Evolutionary conservation across 768 basidiomycete genomes (phyloP), one percentile per base, ranked within the genome.

Genomic region (Naganishia friedmannii): DNA sequence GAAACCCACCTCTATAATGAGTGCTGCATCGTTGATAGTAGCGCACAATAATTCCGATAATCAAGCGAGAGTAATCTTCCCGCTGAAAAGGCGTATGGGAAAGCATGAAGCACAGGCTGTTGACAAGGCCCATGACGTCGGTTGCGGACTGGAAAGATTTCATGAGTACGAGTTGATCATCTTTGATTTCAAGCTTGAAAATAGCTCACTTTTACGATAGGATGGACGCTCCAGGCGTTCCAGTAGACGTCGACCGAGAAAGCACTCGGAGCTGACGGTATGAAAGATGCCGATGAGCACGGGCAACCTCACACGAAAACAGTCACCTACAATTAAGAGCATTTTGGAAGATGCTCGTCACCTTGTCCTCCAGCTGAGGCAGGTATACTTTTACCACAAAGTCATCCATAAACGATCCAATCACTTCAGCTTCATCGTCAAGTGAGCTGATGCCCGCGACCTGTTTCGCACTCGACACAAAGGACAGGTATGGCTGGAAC

Each of bases 1-100:
- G 1, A n/a, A 13, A 53, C 74, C 68, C n/a, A 76, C 87, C 86
- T 72, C 92, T 89, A 79, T 92, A 96, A 46, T 88, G 86, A 76
- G 93, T 89, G 74, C 91, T 92, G 74, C 93, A 97, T 31, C 90
- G 87, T 77, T 96, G 92, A 76, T 97, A 96, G 78, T 95, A 96
- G 79, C 96, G 93, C 48, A 95, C 92, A 69, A 97, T 90, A 66
- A 98, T 90, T 19, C 90, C 89, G 37, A 98, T 86, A 69, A 98
- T 94, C 34, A 98, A 84, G n/a, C 92, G 87, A 21, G 92, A 89
- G 78, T 97, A 96, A 77, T 89, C 93, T 80, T 98, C 95, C 71
- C 89, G 86, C 77, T 97, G 95, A 82, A 98, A 98, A 0, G 94
- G 93, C 21, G 91, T 93, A 6, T 88, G 89, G 68, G 88, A 86